Evolutionary conservation across 2,329 filamentous ascomycete genomes (phyloP).

Genomic region (Cephalotrichum gorgonifer): DNA sequence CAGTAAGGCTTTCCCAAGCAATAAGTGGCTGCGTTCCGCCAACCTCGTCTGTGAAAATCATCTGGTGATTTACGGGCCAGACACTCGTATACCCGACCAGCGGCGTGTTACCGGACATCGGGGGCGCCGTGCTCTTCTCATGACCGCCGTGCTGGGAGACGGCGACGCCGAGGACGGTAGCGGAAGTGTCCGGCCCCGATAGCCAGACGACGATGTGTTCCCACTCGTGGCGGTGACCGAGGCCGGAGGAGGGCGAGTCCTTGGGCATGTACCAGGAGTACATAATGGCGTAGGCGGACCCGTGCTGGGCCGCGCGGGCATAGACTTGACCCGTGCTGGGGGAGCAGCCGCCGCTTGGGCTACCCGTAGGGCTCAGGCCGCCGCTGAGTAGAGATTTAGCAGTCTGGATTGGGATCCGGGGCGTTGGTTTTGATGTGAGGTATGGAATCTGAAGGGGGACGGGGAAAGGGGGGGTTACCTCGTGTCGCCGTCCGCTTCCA

Average conservation of each 20-base stretch:
- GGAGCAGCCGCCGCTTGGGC: conserved; percentile 19
- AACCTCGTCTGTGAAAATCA: conserved; percentile 21
- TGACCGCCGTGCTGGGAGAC: conserved; percentile 24
- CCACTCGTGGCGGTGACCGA: conserved; percentile 29
- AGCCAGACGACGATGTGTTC: conserved; percentile 23
- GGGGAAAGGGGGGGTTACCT: conserved; percentile 25
- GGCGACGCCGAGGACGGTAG: conserved; percentile 22
- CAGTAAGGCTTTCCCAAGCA: conserved; percentile 30
- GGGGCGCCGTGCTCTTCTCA: conserved; percentile 7
- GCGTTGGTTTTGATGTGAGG: too few species aligned
- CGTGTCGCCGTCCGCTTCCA: conserved; percentile 46
- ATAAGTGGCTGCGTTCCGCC: conserved; percentile 28
- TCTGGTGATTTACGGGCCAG: conserved; percentile 22
- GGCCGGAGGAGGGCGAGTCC: conserved; percentile 22
- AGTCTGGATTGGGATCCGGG: background rate
- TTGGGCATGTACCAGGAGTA: conserved; percentile 37
- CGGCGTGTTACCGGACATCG: conserved; percentile 11
- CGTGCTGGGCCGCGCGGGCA: conserved; percentile 18
- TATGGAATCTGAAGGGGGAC: background rate
- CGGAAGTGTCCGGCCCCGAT: conserved; percentile 14
- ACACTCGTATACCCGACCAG: conserved; percentile 22
- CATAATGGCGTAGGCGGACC: conserved; percentile 24
- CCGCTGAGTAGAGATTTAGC: conserved; percentile 14
- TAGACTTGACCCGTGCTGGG: conserved; percentile 26
- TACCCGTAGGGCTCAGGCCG: conserved; percentile 21